Percentiles rank a stretch among this genome's conserved stretches.
Conservation (phyloP, 2,329 filamentous ascomycete genomes). For the Nakataea oryzae region DNA sequence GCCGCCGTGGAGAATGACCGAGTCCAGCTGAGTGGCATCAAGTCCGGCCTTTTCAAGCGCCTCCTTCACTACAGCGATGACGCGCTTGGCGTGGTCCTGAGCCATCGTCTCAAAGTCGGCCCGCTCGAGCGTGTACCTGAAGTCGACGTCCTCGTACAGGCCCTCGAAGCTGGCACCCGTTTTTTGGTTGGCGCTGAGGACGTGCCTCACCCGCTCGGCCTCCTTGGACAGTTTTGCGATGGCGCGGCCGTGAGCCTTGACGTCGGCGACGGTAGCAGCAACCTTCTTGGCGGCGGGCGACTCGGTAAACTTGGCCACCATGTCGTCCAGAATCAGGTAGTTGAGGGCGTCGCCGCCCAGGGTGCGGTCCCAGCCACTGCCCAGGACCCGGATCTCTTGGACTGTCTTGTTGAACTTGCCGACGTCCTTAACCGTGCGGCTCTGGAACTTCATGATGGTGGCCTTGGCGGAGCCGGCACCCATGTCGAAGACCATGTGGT, state of each 20-base stretch:
- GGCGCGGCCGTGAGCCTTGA: constrained; percentile 70
- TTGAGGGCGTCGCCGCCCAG: constrained; percentile 88
- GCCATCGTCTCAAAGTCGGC: constrained; percentile 73
- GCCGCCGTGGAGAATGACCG: constrained; percentile 88
- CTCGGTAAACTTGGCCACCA: constrained; percentile 69
- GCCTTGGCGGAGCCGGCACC: constrained; percentile 90
- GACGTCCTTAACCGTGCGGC: constrained; percentile 78
- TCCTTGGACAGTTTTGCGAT: constrained; percentile 91
- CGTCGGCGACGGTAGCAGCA: constrained; percentile 48
- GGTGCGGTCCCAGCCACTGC: constrained; percentile 78
- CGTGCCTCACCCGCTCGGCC: constrained; percentile 74
- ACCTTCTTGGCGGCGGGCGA: constrained; percentile 57
- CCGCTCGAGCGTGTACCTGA: constrained; percentile 80
- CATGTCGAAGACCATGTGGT: constrained; percentile 95
- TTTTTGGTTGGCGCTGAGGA: constrained; percentile 87
- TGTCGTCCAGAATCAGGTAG: constrained; percentile 77
- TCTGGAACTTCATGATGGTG: constrained; percentile 82
- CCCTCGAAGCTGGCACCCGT: constrained; percentile 75
- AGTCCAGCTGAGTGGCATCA: constrained; percentile 67
- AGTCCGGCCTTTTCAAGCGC: constrained; percentile 67
- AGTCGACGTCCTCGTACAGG: constrained; percentile 83
- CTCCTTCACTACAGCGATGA: constrained; percentile 58
- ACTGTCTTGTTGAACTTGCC: constrained; percentile 94
- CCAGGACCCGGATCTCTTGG: constrained; percentile 86
- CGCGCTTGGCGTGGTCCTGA: constrained; percentile 54